phyloP scores from a whole-genome alignment of 2,329 filamentous ascomycete species.

The Colletotrichum endophyticum region DNA sequence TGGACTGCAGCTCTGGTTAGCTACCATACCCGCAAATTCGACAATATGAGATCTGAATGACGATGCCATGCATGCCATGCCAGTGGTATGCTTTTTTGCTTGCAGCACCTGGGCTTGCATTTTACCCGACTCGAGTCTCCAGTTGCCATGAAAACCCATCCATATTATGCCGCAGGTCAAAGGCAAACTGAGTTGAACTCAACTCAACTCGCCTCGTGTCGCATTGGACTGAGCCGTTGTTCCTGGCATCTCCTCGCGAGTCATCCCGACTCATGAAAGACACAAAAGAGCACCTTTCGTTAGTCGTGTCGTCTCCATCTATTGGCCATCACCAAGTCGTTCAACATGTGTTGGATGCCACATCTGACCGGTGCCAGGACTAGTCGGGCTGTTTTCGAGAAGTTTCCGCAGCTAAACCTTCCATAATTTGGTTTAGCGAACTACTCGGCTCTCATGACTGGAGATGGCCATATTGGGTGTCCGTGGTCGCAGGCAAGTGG shows the following conservation, averaged over 20 bases:
- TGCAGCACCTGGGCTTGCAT: background rate
- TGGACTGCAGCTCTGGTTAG: background rate
- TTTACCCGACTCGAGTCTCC: background rate
- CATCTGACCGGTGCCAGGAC: background rate
- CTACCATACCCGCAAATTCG: background rate
- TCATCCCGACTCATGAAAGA: background rate
- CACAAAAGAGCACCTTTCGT: background rate
- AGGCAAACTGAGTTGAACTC: background rate
- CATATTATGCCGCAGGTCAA: background rate
- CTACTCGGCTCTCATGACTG: background rate
- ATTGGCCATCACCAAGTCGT: background rate
- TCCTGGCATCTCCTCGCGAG: background rate
- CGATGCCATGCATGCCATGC: slow-evolving; percentile 1
- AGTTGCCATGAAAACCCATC: background rate
- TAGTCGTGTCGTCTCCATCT: background rate
- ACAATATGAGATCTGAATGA: slow-evolving; percentile 10
- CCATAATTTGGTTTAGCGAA: background rate
- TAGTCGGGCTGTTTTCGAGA: slow-evolving; percentile 7
- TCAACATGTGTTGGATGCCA: background rate
- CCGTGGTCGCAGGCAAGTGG: background rate
- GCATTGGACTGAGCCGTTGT: background rate
- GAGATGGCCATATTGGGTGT: background rate
- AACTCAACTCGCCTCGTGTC: slow-evolving; percentile 11
- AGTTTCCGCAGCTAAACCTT: background rate
- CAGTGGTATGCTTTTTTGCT: background rate